phyloP scores from a whole-genome alignment of 2,329 filamentous ascomycete genomes.

The Ascochyta fabae region DNA sequence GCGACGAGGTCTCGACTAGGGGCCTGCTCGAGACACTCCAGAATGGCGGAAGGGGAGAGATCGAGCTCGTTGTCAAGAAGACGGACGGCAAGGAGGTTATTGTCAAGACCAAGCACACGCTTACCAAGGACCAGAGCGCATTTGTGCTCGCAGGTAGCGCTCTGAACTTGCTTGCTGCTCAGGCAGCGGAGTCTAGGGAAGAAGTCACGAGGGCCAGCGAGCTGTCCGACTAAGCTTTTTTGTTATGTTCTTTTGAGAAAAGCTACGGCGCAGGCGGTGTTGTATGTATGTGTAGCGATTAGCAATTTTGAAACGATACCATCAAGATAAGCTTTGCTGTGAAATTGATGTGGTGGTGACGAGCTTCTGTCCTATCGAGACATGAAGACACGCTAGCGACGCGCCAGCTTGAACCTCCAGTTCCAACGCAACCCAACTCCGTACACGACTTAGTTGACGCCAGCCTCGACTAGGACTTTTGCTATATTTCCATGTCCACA shows the following conservation, averaged over 20 bases:
- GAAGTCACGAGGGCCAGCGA: conserved; percentile 47
- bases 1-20: conserved; percentile 81
- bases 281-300: conserved; percentile 18
- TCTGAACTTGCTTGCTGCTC: conserved; percentile 81
- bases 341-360: too few species aligned
- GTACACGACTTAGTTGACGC: background rate
- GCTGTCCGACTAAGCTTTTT: conserved; percentile 45
- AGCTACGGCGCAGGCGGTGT: conserved; percentile 11
- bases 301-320: background rate
- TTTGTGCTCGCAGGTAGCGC: conserved; percentile 95
- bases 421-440: background rate
- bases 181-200: conserved; percentile 52
- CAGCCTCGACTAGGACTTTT: background rate
- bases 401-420: background rate
- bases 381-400: background rate
- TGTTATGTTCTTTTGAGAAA: background rate
- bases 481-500: background rate
- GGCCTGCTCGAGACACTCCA: conserved; percentile 83
- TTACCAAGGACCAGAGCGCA: conserved; percentile 86
- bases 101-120: conserved; percentile 82
- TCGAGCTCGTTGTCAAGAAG: conserved; percentile 65
- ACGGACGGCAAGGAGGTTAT: conserved; percentile 67
- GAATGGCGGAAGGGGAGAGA: conserved; percentile 77
- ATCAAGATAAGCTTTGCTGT: too few species aligned
- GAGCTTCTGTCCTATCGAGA: too few species aligned